Evolutionary conservation across 106 monocot species (phyloP), one percentile per base, ranked within the genome.

Genomic region (Acanthochlamys bracteata): DNA sequence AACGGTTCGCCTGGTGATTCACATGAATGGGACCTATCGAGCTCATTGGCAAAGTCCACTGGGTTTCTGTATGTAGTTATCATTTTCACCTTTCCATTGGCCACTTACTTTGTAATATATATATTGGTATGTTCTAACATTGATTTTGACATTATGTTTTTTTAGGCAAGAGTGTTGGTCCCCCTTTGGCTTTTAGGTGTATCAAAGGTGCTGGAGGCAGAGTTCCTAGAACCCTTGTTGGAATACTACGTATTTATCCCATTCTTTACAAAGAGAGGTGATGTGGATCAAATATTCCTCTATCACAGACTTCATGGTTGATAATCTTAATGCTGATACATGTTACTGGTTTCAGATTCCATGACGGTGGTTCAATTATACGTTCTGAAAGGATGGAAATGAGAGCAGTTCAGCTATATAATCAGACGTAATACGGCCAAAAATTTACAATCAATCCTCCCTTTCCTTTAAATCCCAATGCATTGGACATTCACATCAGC

Each of bases 181-280:
- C 60, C 61, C 94, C 94, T 61, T 46, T 94, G 71, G 86, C 89
- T 55, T 94, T 94, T 76, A 84, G 73, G 24, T 94, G 89, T 64
- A 82, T 94, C 25, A 94, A 86, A 60, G 65, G 49, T 63, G 73
- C 57, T 45, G 95, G 95, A 8, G 95, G 95, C 61, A 70, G 58
- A 70, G 69, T 87, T 78, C 95, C 90, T 23, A 75, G 65, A 67
- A 83, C 87, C 39, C 69, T 95, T 67, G 80, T 90, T 69, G 95
- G 90, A 17, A 25, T 95, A 23, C 66, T 66, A 58, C 73, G 82
- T 3, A 72, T 95, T 16, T 95, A 95, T 80, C 95, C 95, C 14
- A 58, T 90, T 59, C 66, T 95, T 23, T 95, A 90, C 47, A 90
- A 82, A 67, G 95, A 95, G 63, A 95, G 90, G 95, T 87, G 56